Conservation (phyloP, 768 basidiomycete genomes). For the Mycena crocata region DNA sequence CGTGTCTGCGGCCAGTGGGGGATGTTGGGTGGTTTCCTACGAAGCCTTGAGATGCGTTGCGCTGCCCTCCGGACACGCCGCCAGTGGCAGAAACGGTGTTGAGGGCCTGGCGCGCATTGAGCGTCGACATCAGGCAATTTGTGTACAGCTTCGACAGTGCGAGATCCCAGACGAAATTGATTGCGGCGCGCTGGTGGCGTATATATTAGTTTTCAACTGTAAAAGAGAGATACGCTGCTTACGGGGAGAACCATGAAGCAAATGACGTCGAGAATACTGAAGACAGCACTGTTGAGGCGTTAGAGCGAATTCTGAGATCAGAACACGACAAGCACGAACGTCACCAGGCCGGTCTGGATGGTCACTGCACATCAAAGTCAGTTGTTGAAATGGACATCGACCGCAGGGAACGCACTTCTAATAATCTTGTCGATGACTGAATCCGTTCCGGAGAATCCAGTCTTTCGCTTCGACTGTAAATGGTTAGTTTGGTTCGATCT, state of each 20-base stretch:
- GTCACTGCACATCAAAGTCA: constrained; percentile 19
- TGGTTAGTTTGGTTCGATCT: background rate
- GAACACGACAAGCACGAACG: constrained; percentile 11
- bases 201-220: background rate
- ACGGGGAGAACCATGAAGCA: constrained; percentile 31
- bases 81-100: constrained; percentile 39
- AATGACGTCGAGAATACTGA: constrained; percentile 21
- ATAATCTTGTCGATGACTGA: constrained; percentile 35
- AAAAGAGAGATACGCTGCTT: background rate
- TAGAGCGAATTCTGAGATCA: background rate
- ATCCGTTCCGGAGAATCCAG: constrained; percentile 31
- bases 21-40: constrained; percentile 4
- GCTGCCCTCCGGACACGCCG: constrained; percentile 38
- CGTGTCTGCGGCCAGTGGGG: constrained; percentile 15
- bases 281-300: constrained; percentile 18
- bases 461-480: constrained; percentile 24
- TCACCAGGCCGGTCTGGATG: constrained; percentile 35
- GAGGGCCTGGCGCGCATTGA: constrained; percentile 56
- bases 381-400: background rate
- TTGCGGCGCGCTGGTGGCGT: constrained; percentile 52
- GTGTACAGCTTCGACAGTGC: constrained; percentile 60
- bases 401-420: constrained; percentile 21
- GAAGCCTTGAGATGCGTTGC: constrained; percentile 36
- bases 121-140: constrained; percentile 60
- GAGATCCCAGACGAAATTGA: constrained; percentile 64